Base-by-base conservation (phyloP, 192 early-diverging fungal genomes). In the Lunasporangiospora selenospora region DNA sequence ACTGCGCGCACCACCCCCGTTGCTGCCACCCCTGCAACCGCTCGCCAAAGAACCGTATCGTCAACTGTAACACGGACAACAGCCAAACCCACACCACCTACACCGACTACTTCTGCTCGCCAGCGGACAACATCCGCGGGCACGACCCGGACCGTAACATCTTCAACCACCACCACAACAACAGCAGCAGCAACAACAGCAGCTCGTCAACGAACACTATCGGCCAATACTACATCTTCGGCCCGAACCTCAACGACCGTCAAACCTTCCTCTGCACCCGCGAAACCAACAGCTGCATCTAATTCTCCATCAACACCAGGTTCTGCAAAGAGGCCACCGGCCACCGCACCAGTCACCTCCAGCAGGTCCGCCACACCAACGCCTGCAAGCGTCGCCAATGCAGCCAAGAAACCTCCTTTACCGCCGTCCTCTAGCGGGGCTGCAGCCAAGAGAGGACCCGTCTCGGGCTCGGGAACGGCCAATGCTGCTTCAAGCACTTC, bases 131-230 rank as follows among this genome's bases (percentile, higher is more conserved):
- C 45, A 26, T 27, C 45, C 45, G 29, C 45, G 21, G 44, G 11
- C 44, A 46, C 44, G 44, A 46, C n/a, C n/a, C n/a, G n/a, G n/a
- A n/a, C n/a, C n/a, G n/a, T n/a, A n/a, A 23, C 21, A 19, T 46
- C 37, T 7, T 38, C 37, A 10, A 15, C 37, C 37, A 38, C 15
- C 37, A 10, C 37, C 7, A 38, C 23, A 15, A 56, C 32, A 38
- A 7, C 39, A 42, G 19, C 34, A 43, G 1, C 54, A 56, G 37
- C 54, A 43, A 1, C 54, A 56, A 18, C 54, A 23, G 16, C 54
- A 15, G 21, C 54, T 43, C 15, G 24, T 18, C 16, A 16, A 15
- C 13, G 31, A 52, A n/a, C 50, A 52, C 1, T 30, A 6, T 53
- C 34, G 33, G 38, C 27, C 7, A 21, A 30, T 21, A 23, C 30